Evolutionary conservation across 345 rosid genomes (phyloP), one percentile per base, ranked within the genome.

Genomic region (Erysimum cheiranthoides): DNA sequence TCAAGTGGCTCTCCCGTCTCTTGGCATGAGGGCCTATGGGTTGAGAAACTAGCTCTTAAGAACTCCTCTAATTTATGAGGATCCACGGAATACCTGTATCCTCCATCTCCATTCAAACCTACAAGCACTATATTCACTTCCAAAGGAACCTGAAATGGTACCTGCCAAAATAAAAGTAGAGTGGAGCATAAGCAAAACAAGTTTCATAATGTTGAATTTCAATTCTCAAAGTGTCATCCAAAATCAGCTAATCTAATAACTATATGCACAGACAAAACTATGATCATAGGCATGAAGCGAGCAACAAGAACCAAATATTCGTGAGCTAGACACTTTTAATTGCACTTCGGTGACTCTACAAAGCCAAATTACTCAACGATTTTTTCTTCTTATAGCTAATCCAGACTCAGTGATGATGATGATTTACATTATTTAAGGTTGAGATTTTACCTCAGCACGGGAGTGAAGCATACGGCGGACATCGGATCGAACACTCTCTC

Each of bases 91-190:
- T 80, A 93, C 71, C 99, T 84, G 71, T 93, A 96, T 30, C 99
- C 97, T 53, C 98, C 98, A 65, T 93, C 97, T 21, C 97, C 96
- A 61, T 73, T 88, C 59, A 96, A 78, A 62, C 99, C 99, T 60
- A 96, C 73, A 14, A 93, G 90, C 25, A 93, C 96, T 45, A 93
- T 84, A 73, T 96, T 96, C 52, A 96, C 97, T 78, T 96, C 98
- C 28, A 96, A 68, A 2, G 99, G 98, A 78, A 93, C 98, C 88
- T 89, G 95, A 83, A 96, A 93, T 0, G 99, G 98, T 75, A 96
- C 98, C 99, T 96, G 83, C 80, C 75, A 3, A 69, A 47, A 50
- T 11, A 34, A 71, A 18, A 32, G 61, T 11, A 58, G 51, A 46
- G 16, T 27, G 38, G 21, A 71, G 12, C 46, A 40, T 34, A 40